A percentile compares a stretch with the other conserved stretches of the same genome.
Conservation (phyloP, 352 stramenopile species). For the Phytophthora idaei region DNA sequence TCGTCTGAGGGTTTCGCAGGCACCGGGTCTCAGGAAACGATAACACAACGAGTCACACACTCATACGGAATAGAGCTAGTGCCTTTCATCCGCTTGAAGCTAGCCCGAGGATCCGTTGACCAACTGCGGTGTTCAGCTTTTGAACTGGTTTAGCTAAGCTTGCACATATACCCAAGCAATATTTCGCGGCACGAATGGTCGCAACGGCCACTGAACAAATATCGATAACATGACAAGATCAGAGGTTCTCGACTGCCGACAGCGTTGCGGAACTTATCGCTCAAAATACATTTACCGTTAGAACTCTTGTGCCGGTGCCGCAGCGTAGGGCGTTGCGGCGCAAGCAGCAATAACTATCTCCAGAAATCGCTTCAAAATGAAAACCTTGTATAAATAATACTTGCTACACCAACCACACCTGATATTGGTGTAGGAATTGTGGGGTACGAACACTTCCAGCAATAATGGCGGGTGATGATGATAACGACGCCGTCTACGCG, state of each 20-base stretch:
- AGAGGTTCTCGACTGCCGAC: not conserved
- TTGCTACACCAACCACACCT: not conserved
- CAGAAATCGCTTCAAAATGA: not conserved
- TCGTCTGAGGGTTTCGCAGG: conserved; percentile 26
- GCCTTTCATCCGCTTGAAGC: conserved; percentile 12
- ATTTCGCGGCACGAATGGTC: conserved; percentile 26
- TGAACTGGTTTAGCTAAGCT: conserved; percentile 8
- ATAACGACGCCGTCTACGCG: conserved; percentile 36
- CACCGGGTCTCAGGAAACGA: conserved; percentile 15
- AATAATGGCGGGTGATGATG: conserved; percentile 13
- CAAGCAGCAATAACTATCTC: not conserved
- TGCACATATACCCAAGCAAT: conserved; percentile 10
- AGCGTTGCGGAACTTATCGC: not conserved
- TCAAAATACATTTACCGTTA: conserved; percentile 3
- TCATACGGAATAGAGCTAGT: not conserved
- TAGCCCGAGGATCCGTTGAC: conserved; percentile 14
- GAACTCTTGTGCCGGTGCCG: not conserved
- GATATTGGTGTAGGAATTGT: not conserved
- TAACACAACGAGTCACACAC: conserved; percentile 12
- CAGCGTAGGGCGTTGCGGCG: not conserved
- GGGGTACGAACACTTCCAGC: not conserved
- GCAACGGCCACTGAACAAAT: conserved; percentile 18
- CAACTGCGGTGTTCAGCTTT: conserved; percentile 14
- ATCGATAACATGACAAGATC: too few relatives aligned
- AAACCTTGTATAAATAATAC: not conserved